Percentiles rank a stretch among this genome's conserved stretches.
Conservation (phyloP, 306 rosid species). For the Prunus salicina region DNA sequence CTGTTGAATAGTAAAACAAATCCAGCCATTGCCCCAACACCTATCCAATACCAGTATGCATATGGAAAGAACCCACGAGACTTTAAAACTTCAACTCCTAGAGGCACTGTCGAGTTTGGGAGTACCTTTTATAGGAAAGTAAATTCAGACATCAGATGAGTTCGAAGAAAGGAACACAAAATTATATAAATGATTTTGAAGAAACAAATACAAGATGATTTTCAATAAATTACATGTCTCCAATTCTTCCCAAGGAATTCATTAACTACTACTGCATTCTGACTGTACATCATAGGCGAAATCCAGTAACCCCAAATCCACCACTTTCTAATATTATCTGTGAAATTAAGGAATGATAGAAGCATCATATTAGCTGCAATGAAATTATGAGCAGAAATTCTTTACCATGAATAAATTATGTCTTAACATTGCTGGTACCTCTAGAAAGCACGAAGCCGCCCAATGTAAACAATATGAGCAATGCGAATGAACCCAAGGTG, state of each 20-base stretch:
- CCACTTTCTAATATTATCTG: constrained; percentile 56
- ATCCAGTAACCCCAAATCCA: constrained; percentile 85
- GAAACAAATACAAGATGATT: neutral
- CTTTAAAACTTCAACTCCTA: constrained; percentile 49
- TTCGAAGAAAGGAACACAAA: neutral
- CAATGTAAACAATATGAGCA: constrained; percentile 40
- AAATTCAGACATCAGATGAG: neutral
- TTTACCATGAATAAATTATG: neutral
- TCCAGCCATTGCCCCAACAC: constrained; percentile 56
- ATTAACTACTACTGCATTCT: constrained; percentile 60
- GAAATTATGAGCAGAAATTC: neutral
- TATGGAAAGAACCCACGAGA: constrained; percentile 51
- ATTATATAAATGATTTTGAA: neutral
- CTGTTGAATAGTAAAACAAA: constrained; percentile 44
- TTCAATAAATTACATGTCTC: constrained; percentile 43
- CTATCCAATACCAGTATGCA: constrained; percentile 75
- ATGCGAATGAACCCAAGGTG: constrained; percentile 57
- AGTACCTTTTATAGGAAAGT: constrained; percentile 31
- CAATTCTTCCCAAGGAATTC: constrained; percentile 69
- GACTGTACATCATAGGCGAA: constrained; percentile 68
- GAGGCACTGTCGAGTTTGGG: constrained; percentile 31
- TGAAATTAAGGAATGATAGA: neutral
- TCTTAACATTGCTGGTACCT: constrained; percentile 33
- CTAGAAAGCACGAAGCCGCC: constrained; percentile 70
- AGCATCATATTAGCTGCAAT: constrained; percentile 3